These are phyloP conservation scores for Tolypocladium sp. DNA, from an alignment of 2,329 filamentous ascomycete species.

Conservation along the genomic window DNA sequence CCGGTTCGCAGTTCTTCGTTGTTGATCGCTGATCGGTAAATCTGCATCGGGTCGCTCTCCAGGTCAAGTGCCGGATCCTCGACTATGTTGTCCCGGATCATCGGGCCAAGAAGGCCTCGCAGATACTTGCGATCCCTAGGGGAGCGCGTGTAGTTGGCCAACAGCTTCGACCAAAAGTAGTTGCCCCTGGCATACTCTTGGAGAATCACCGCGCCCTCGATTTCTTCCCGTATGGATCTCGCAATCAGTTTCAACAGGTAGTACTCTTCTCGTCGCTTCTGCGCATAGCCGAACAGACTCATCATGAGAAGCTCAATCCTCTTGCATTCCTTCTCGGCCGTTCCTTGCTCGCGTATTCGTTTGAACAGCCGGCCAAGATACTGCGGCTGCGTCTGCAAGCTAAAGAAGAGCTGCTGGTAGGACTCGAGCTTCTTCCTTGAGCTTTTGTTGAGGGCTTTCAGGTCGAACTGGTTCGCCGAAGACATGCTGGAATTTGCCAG, in stretches of 20 bases:
- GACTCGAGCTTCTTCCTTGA: constrained; percentile 91
- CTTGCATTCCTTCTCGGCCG: constrained; percentile 85
- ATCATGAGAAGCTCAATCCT: constrained; percentile 89
- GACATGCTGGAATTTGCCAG: constrained; percentile 82
- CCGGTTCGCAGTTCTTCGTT: constrained; percentile 95
- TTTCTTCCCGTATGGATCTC: constrained; percentile 75
- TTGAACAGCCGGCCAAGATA: constrained; percentile 87
- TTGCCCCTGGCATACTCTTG: constrained; percentile 85
- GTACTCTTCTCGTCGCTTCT: constrained; percentile 95
- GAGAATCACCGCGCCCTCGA: constrained; percentile 61
- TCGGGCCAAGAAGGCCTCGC: constrained; percentile 71
- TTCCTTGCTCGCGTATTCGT: constrained; percentile 71
- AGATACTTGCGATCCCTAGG: constrained; percentile 89
- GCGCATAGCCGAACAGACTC: constrained; percentile 93
- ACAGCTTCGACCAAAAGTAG: constrained; percentile 86
- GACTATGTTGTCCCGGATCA: constrained; percentile 87
- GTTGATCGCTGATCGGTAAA: constrained; percentile 91
- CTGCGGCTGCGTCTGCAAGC: constrained; percentile 90
- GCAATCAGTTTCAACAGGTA: constrained; percentile 85
- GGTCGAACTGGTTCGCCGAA: constrained; percentile 85
- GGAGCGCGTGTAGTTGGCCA: constrained; percentile 80
- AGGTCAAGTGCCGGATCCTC: constrained; percentile 86
- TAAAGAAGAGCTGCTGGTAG: constrained; percentile 97
- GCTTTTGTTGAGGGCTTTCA: constrained; percentile 95
- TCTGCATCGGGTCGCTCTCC: constrained; percentile 95